Percentiles rank a stretch among this genome's conserved stretches.
These are phyloP conservation scores for Plasmodium falciparum DNA, from an alignment of 169 alveolate species.

Conservation along the genomic window DNA sequence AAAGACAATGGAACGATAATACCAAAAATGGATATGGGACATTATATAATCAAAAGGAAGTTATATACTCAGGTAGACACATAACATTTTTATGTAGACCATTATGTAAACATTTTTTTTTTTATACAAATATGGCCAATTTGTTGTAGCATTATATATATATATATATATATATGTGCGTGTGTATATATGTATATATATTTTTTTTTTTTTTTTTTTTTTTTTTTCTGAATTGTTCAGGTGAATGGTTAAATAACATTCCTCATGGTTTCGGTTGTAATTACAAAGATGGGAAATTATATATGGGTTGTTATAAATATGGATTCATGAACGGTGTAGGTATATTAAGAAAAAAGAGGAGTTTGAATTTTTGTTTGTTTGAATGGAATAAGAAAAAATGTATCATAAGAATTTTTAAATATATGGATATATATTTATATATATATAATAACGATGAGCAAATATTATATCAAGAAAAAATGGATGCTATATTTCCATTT, in stretches of 20 bases:
- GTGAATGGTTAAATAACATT: constrained; percentile 75
- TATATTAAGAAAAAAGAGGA: constrained; percentile 56
- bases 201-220: not conserved
- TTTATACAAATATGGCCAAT: not conserved
- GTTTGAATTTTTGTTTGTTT: constrained; percentile 63
- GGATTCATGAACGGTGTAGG: constrained; percentile 76
- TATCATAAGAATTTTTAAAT: constrained; percentile 31
- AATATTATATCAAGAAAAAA: constrained; percentile 32
- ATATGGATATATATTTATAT: constrained; percentile 48
- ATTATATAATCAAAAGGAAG: constrained; percentile 24
- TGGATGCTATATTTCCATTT: constrained; percentile 28
- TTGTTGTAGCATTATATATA: not conserved
- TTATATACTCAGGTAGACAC: constrained; percentile 55
- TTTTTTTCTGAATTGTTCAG: constrained; percentile 26
- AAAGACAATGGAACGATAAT: constrained; percentile 57
- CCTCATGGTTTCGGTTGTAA: constrained; percentile 71
- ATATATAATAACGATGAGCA: constrained; percentile 21
- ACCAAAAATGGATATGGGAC: constrained; percentile 55
- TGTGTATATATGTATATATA: not conserved
- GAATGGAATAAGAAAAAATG: constrained; percentile 43
- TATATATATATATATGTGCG: not conserved
- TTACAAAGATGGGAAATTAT: constrained; percentile 30
- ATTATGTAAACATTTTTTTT: not conserved
- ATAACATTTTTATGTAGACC: not conserved
- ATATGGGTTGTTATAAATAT: constrained; percentile 44